Conservation (phyloP, 1,284 basidiomycete species). For the Dichomitus squalens region DNA sequence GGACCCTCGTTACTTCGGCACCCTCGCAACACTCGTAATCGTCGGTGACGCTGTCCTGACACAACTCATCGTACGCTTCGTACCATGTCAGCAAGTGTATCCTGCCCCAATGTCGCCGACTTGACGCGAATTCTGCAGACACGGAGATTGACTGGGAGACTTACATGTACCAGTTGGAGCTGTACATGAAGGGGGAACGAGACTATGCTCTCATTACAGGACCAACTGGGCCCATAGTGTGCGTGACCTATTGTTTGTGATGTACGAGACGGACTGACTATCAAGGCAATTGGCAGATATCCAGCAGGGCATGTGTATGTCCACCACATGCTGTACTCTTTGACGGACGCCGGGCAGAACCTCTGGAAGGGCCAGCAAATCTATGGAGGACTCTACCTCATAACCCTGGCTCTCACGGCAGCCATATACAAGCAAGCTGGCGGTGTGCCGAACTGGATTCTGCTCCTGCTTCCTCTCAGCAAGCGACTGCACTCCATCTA, state of each 20-base stretch:
- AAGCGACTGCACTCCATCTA: slow-evolving; percentile 96
- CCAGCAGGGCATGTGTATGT: slow-evolving; percentile 93
- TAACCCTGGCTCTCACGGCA: slow-evolving; percentile 65
- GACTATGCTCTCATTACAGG: slow-evolving; percentile 88
- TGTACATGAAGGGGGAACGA: slow-evolving; percentile 82
- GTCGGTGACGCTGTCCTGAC: slow-evolving; percentile 77
- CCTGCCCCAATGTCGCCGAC: slow-evolving; percentile 8
- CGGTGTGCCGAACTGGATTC: slow-evolving; percentile 75
- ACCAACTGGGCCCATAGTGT: slow-evolving; percentile 95
- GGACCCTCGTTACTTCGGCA: slow-evolving; percentile 67
- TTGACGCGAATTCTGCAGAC: slow-evolving; percentile 51
- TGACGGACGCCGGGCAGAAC: slow-evolving; percentile 67
- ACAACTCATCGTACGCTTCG: slow-evolving; percentile 73
- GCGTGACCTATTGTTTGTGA: slow-evolving; percentile 35
- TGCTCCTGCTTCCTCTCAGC: slow-evolving; percentile 82
- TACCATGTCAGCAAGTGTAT: slow-evolving; percentile 63
- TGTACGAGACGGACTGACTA: neutral
- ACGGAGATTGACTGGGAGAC: slow-evolving; percentile 99
- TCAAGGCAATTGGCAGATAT: slow-evolving; percentile 59
- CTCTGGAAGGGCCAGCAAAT: slow-evolving; percentile 77
- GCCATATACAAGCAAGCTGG: slow-evolving; percentile 70
- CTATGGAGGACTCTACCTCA: slow-evolving; percentile 75
- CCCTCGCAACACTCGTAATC: slow-evolving; percentile 62
- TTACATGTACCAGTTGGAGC: slow-evolving; percentile 85
- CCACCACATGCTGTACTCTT: slow-evolving; percentile 70